phyloP scores from a whole-genome alignment of 1,284 basidiomycete species.

The Phaffia rhodozyma region DNA sequence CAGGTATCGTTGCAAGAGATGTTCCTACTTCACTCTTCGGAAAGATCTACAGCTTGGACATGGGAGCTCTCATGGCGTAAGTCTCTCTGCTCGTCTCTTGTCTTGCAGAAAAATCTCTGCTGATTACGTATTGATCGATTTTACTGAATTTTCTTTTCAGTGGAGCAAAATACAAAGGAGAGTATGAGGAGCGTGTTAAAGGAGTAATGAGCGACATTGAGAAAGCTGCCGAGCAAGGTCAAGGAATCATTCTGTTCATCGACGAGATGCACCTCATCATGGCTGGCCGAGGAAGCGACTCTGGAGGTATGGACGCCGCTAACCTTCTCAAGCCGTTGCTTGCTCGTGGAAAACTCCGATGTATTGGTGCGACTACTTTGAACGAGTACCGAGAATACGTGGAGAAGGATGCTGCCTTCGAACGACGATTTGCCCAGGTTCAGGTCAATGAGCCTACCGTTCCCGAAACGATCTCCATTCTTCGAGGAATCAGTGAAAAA shows the following conservation, averaged over 20 bases:
- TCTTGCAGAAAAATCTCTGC: background rate
- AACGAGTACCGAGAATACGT: conserved; percentile 80
- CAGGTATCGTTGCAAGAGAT: conserved; percentile 55
- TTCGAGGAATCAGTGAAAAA: conserved; percentile 78
- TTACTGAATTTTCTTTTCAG: conserved; percentile 24
- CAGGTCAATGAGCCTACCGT: conserved; percentile 86
- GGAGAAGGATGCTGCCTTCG: conserved; percentile 85
- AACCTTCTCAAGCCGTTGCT: conserved; percentile 83
- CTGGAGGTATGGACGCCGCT: conserved; percentile 44
- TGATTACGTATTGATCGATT: conserved; percentile 23
- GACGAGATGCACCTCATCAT: conserved; percentile 90
- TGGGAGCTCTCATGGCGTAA: conserved; percentile 87
- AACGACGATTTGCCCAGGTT: conserved; percentile 90
- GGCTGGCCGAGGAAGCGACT: conserved; percentile 51
- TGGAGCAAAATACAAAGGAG: conserved; percentile 75
- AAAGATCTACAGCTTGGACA: conserved; percentile 62
- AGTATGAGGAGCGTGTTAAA: conserved; percentile 96
- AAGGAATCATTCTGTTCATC: conserved; percentile 83
- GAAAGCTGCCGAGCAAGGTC: conserved; percentile 71
- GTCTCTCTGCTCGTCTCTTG: conserved; percentile 36
- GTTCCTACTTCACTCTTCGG: conserved; percentile 79
- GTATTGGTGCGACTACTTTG: conserved; percentile 83
- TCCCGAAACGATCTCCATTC: conserved; percentile 80
- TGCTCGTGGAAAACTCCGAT: conserved; percentile 77
- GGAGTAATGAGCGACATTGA: conserved; percentile 81